These are phyloP conservation scores for Scheffersomyces coipomensis DNA, from an alignment of 805 yeast genomes.

Conservation along the genomic window DNA sequence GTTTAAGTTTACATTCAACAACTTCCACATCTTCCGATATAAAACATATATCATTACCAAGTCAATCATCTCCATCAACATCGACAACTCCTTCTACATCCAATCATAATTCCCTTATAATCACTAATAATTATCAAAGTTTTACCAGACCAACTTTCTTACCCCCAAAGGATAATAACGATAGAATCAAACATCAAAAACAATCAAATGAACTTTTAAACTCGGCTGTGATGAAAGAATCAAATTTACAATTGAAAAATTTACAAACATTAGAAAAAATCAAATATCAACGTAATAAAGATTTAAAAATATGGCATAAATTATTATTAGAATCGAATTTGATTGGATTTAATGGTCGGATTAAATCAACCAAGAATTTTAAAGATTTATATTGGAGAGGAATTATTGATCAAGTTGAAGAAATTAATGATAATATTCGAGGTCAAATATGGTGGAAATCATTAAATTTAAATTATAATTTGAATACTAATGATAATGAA, in stretches of 20 bases:
- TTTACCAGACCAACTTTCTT: constrained; percentile 62
- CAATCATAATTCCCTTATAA: constrained; percentile 3
- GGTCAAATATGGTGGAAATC: constrained; percentile 51
- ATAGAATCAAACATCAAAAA: constrained; percentile 51
- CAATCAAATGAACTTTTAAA: constrained; percentile 49
- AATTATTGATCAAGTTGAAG: constrained; percentile 6
- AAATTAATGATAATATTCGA: constrained; percentile 30
- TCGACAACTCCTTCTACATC: constrained; percentile 1
- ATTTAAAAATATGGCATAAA: constrained; percentile 21
- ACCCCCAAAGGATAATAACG: constrained; percentile 61
- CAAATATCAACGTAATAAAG: constrained; percentile 34
- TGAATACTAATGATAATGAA: constrained; percentile 6
- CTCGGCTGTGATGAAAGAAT: constrained; percentile 40
- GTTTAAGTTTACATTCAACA: constrained; percentile 1
- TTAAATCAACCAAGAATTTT: constrained; percentile 2
- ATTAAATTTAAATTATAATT: constrained; percentile 6
- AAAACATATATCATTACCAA: no score
- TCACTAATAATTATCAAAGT: constrained; percentile 24
- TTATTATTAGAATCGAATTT: constrained; percentile 8
- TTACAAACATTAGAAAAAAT: constrained; percentile 27
- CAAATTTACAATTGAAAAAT: constrained; percentile 26
- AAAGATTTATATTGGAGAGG: constrained; percentile 5
- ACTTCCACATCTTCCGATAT: no score
- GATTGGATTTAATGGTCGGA: not conserved
- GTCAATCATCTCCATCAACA: constrained; percentile 5